Evolutionary conservation across 306 rosid species (phyloP), one percentile per base, ranked within the genome.

Genomic region (Pachyrhizus erosus): DNA sequence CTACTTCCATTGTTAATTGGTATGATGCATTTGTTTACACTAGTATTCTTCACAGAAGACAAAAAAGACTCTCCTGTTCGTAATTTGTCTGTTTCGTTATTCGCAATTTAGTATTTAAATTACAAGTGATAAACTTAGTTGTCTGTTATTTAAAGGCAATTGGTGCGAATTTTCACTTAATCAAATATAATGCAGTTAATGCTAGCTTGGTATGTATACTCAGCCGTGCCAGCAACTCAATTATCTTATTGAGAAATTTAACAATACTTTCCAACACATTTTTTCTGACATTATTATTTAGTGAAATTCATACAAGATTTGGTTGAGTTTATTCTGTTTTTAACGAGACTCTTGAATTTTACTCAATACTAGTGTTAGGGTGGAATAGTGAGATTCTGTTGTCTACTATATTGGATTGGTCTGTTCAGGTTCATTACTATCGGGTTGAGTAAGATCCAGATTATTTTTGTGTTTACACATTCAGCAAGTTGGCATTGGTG

Each of bases 11-110:
- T 77, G 14, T 68, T 77, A 24, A 9, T 43, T 33, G 66, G 73
- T 82, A 73, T 20, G 75, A 13, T 33, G 48, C 57, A 9, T 69
- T 69, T 77, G 17, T 69, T 75, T n/a, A 39, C 3, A n/a, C 13
- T 21, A 11, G 15, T 61, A 27, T 14, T 58, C 15, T 64, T 29
- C 43, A 64, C 15, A 62, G 5, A 29, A 52, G 18, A 26, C 42
- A 37, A 0, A 0, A 9, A 7, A 33, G 8, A 2, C 24, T 9
- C 67, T 18, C 67, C 7, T 52, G 11, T 34, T 71, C 7, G 18
- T 23, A 33, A 48, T 31, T 23, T 65, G 45, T 34, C 4, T 9
- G 26, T 14, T 18, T 52, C 4, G 3, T 13, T 76, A 45, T 42
- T 1, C 9, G 17, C 71, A 13, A 77, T n/a, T 0, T 33, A 65